phyloP scores from a whole-genome alignment of 106 monocot genomes.

The Allium sativum region DNA sequence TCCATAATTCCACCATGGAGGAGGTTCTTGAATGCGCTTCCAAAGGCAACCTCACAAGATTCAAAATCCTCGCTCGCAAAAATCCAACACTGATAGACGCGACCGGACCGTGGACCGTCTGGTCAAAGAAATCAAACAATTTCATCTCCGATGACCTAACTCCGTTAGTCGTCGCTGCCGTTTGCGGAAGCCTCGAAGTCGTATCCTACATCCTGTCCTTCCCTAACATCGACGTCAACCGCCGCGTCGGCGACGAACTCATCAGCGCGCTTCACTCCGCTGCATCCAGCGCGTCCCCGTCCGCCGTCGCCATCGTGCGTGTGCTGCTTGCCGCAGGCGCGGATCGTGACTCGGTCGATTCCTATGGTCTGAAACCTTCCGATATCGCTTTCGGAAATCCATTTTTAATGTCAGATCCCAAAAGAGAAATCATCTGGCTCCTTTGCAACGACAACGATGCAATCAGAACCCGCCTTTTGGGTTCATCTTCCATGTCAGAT shows the following conservation, averaged over 20 bases:
- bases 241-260: slow-evolving; percentile 16
- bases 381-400: slow-evolving; percentile 20
- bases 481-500: background rate
- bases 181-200: slow-evolving; percentile 36
- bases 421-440: no score
- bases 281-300: slow-evolving; percentile 17
- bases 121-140: slow-evolving; percentile 16
- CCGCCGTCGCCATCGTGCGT: slow-evolving; percentile 20
- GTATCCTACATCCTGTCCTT: slow-evolving; percentile 26
- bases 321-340: slow-evolving; percentile 29
- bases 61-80: background rate
- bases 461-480: background rate
- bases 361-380: slow-evolving; percentile 15
- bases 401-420: background rate
- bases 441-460: no score
- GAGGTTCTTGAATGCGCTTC: slow-evolving; percentile 6
- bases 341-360: slow-evolving; percentile 15
- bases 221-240: slow-evolving; percentile 20
- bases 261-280: slow-evolving; percentile 46
- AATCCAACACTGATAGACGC: slow-evolving; percentile 13
- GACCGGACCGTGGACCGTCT: slow-evolving; percentile 33
- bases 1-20: no score
- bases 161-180: slow-evolving; percentile 40
- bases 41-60: background rate
- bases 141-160: slow-evolving; percentile 23